phyloP scores from a whole-genome alignment of 2,329 filamentous ascomycete genomes.

The Microcera coccophila region DNA sequence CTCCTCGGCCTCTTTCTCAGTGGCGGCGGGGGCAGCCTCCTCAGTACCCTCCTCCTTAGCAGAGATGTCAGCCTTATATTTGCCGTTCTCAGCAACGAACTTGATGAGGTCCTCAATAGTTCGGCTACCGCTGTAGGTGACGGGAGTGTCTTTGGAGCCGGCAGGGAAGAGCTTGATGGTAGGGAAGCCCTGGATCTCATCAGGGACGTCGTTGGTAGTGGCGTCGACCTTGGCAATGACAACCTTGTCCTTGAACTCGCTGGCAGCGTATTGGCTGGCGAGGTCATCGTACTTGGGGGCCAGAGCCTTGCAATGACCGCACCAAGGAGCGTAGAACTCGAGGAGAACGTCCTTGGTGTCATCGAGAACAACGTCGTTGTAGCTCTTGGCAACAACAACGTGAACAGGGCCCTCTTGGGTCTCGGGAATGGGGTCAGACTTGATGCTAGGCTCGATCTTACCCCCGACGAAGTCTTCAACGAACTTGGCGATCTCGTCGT shows the following conservation, averaged over 20 bases:
- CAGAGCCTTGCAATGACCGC: conserved; percentile 98
- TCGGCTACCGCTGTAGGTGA: conserved; percentile 84
- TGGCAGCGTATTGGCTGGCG: conserved; percentile 68
- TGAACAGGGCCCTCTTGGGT: conserved; percentile 84
- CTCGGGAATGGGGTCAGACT: conserved; percentile 96
- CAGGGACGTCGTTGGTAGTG: conserved; percentile 91
- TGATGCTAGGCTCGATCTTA: conserved; percentile 93
- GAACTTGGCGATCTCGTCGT: conserved; percentile 70
- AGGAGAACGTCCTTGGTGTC: conserved; percentile 94
- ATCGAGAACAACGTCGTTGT: conserved; percentile 86
- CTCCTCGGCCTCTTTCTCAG: conserved; percentile 48
- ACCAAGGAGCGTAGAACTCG: conserved; percentile 99
- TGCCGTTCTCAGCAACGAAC: conserved; percentile 95
- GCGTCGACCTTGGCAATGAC: conserved; percentile 97
- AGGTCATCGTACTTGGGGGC: conserved; percentile 97
- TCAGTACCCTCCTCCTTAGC: conserved; percentile 52
- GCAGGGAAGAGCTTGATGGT: conserved; percentile 98
- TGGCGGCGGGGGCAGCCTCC: conserved; percentile 52
- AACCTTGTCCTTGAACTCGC: conserved; percentile 78
- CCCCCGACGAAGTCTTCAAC: conserved; percentile 80
- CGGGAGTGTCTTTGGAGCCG: conserved; percentile 76
- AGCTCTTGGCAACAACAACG: conserved; percentile 88
- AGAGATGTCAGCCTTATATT: conserved; percentile 71
- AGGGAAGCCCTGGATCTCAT: conserved; percentile 95
- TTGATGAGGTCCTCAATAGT: conserved; percentile 86